Percentiles rank a stretch among this genome's conserved stretches.
phyloP scores from a whole-genome alignment of 345 rosid genomes.

The Citrus mangshanensis region DNA sequence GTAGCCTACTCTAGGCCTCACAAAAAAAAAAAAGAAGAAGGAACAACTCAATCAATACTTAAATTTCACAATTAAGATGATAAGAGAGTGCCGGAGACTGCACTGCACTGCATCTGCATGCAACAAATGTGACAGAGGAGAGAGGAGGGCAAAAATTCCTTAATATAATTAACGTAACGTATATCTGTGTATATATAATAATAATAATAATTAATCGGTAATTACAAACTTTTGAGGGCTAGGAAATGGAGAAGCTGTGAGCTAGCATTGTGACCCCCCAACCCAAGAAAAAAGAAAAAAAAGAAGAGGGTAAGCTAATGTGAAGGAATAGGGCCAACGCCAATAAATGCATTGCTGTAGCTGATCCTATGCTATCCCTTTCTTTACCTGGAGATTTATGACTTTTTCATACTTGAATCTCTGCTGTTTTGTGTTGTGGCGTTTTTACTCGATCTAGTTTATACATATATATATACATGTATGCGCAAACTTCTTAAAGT shows the following conservation, averaged over 20 bases:
- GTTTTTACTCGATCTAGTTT: not conserved
- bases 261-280: not conserved
- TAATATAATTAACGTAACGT: not conserved
- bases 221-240: not conserved
- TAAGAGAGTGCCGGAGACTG: not conserved
- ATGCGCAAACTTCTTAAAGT: not conserved
- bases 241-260: not conserved
- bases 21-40: not conserved
- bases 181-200: too few relatives aligned
- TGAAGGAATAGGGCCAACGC: not conserved
- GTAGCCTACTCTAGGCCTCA: constrained; percentile 9
- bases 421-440: not conserved
- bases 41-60: not conserved
- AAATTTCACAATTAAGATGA: too few relatives aligned
- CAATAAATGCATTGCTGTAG: not conserved
- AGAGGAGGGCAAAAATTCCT: constrained; percentile 12
- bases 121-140: not conserved
- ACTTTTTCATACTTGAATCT: not conserved
- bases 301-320: not conserved
- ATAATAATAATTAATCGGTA: not conserved
- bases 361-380: not conserved
- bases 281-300: too few relatives aligned
- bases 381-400: not conserved
- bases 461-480: not conserved
- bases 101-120: too few relatives aligned